These are phyloP conservation scores for Saitozyma sp. DNA, from an alignment of 768 basidiomycete genomes.

Conservation along the genomic window DNA sequence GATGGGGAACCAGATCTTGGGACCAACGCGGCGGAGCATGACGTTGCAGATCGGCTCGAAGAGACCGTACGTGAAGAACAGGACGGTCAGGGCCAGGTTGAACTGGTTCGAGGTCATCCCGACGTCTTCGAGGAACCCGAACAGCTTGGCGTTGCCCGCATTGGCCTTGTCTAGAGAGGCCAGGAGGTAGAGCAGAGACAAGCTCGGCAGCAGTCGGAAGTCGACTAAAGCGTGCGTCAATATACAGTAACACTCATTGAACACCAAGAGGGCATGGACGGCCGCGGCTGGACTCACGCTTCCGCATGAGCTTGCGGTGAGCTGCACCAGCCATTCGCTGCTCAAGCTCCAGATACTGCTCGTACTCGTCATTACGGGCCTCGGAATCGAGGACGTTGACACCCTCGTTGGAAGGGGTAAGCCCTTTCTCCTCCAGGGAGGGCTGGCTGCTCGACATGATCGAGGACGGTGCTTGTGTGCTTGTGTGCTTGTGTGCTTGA, in stretches of 20 bases:
- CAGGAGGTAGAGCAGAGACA: slow-evolving; percentile 21
- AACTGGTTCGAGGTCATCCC: slow-evolving; percentile 55
- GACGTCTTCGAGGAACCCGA: slow-evolving; percentile 67
- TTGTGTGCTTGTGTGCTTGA: no score
- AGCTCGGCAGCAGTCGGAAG: slow-evolving; percentile 12
- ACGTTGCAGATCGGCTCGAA: slow-evolving; percentile 10
- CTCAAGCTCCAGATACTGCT: no score
- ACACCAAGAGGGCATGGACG: background rate
- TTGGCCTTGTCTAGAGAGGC: slow-evolving; percentile 71
- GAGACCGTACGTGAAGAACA: slow-evolving; percentile 8
- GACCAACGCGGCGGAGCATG: slow-evolving; percentile 6
- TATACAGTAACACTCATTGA: no score
- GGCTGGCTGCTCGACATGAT: no score
- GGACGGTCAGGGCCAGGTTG: slow-evolving; percentile 12
- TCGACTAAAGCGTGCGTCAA: background rate
- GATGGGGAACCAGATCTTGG: slow-evolving; percentile 9
- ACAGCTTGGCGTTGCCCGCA: slow-evolving; percentile 71
- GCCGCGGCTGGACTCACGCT: background rate
- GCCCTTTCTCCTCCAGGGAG: no score
- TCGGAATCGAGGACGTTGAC: no score
- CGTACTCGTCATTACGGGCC: no score
- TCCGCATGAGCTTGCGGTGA: slow-evolving; percentile 1
- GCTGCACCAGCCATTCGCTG: no score
- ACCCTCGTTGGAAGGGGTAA: no score
- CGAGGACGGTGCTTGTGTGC: no score